These are phyloP conservation scores for Cystobasidium sp. DNA, from an alignment of 1,284 basidiomycete genomes.

Conservation along the genomic window DNA sequence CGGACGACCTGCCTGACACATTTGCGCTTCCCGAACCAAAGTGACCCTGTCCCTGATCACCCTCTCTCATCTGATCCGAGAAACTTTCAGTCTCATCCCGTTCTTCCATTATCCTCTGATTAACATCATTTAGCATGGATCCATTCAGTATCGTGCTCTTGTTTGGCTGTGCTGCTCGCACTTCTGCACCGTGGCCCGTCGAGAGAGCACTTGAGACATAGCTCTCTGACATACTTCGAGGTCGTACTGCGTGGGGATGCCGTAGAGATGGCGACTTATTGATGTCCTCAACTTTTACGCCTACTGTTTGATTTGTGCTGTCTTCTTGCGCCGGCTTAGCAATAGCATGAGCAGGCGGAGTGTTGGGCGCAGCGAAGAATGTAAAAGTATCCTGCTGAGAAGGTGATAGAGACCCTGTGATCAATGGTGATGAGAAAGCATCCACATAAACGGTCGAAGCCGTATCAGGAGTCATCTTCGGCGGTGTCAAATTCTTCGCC, in stretches of 20 bases:
- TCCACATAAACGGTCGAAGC: constrained; percentile 26
- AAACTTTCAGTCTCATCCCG: too few relatives aligned
- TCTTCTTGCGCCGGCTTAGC: neutral
- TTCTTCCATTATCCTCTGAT: too few relatives aligned
- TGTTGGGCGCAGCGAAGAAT: neutral
- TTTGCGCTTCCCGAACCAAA: too few relatives aligned
- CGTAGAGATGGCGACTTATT: neutral
- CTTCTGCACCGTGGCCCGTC: neutral
- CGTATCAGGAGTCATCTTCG: constrained; percentile 1
- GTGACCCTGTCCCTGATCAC: too few relatives aligned
- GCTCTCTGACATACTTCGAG: constrained; percentile 36
- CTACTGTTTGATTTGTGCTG: neutral
- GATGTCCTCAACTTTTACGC: too few relatives aligned
- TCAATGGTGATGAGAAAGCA: constrained; percentile 11
- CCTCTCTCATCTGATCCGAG: too few relatives aligned
- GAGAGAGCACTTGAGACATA: neutral
- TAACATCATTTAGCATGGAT: too few relatives aligned
- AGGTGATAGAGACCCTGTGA: constrained; percentile 3
- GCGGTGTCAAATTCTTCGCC: neutral
- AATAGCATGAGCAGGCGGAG: neutral
- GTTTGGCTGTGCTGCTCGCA: neutral
- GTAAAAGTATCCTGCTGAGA: neutral
- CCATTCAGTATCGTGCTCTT: neutral
- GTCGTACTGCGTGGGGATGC: constrained; percentile 20
- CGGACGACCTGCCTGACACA: too few relatives aligned